Conservation (phyloP, 148 eudicot species). For the Fagopyrum homotropicum region DNA sequence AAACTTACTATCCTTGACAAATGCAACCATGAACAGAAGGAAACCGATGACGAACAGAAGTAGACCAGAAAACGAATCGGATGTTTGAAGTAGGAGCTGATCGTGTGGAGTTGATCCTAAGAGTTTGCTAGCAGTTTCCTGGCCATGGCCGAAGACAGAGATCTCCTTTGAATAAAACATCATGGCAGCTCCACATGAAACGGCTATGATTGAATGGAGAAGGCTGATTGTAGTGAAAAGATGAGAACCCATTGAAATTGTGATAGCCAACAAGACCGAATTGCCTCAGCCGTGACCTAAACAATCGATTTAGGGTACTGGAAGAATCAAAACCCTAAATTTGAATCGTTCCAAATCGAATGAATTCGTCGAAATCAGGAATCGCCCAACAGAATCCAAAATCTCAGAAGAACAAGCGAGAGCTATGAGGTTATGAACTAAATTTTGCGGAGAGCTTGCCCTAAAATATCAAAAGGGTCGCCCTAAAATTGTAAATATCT, state of each 20-base stretch:
- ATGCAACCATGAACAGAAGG: slow-evolving; percentile 78
- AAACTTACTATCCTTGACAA: slow-evolving; percentile 62
- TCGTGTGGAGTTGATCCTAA: slow-evolving; percentile 81
- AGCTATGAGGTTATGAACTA: no score
- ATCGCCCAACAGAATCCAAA: no score
- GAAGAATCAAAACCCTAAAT: no score
- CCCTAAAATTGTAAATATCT: no score
- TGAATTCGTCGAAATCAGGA: no score
- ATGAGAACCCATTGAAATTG: slow-evolving; percentile 51
- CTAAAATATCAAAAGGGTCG: no score
- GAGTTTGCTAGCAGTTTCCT: slow-evolving; percentile 51
- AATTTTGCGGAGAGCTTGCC: no score
- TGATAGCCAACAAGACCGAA: not conserved
- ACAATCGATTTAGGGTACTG: no score
- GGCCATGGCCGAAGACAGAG: slow-evolving; percentile 56
- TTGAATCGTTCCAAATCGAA: no score
- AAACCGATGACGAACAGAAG: slow-evolving; percentile 74
- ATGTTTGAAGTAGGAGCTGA: slow-evolving; percentile 57
- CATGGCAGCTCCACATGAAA: slow-evolving; percentile 68
- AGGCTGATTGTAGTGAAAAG: slow-evolving; percentile 62
- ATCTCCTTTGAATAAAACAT: slow-evolving; percentile 73
- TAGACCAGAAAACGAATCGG: slow-evolving; percentile 83
- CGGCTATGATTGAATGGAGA: slow-evolving; percentile 65
- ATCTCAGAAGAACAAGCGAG: no score
- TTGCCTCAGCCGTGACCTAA: not conserved